Evolutionary conservation across 2,329 filamentous ascomycete genomes (phyloP).

Genomic region (Leptosphaerulina australis): DNA sequence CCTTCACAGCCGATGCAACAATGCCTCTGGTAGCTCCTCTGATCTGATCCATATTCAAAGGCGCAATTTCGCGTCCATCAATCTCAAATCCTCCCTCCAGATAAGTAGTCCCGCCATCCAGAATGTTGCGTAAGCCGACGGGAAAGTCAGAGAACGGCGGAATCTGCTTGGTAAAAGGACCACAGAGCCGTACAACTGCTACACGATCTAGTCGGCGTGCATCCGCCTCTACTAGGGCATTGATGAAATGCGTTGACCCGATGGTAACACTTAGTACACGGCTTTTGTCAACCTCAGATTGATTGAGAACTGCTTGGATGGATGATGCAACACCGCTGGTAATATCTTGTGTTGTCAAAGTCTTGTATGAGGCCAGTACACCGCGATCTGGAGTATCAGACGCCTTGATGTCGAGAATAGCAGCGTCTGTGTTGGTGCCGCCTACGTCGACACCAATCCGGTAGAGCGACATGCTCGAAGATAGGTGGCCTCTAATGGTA

Average conservation of each 20-base stretch:
- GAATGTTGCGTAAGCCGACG: slow-evolving; percentile 53
- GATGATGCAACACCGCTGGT: slow-evolving; percentile 51
- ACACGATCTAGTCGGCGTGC: slow-evolving; percentile 56
- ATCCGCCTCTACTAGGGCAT: slow-evolving; percentile 63
- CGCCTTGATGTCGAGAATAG: slow-evolving; percentile 37
- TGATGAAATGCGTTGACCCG: slow-evolving; percentile 63
- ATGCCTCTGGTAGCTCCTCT: slow-evolving; percentile 44
- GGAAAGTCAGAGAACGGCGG: slow-evolving; percentile 63
- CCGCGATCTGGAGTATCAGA: slow-evolving; percentile 23
- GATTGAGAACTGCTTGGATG: slow-evolving; percentile 45
- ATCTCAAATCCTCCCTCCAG: slow-evolving; percentile 53
- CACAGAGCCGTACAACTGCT: slow-evolving; percentile 62
- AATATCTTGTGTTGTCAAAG: slow-evolving; percentile 50
- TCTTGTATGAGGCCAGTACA: slow-evolving; percentile 42
- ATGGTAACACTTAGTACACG: slow-evolving; percentile 20
- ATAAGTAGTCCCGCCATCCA: slow-evolving; percentile 52
- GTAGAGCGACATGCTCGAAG: too few species aligned
- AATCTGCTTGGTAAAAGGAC: slow-evolving; percentile 59
- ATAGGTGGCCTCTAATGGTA: too few species aligned
- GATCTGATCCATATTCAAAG: slow-evolving; percentile 50
- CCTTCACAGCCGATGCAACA: slow-evolving; percentile 44
- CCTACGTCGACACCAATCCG: slow-evolving; percentile 48
- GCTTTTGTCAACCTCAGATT: slow-evolving; percentile 15
- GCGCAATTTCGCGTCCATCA: slow-evolving; percentile 55
- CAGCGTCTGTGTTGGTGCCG: slow-evolving; percentile 49